Conservation (phyloP, 495 filamentous ascomycete genomes). For the Cudoniella acicularis region DNA sequence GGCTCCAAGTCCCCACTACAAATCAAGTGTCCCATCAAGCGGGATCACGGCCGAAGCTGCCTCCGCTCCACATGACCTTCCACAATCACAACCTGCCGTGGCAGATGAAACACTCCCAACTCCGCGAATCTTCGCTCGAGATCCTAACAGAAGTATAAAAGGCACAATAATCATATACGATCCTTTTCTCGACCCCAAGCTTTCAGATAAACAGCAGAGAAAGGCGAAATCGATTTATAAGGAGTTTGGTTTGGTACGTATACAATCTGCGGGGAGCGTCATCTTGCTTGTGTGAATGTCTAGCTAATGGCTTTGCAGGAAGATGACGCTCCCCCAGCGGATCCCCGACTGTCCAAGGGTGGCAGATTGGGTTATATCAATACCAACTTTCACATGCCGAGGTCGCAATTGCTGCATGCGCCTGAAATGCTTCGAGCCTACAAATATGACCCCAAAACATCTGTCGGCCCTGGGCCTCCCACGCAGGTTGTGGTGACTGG, state of each 20-base stretch:
- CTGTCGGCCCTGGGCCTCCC: conserved; percentile 83
- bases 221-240: conserved; percentile 65
- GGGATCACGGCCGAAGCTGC: conserved; percentile 1
- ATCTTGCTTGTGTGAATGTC: conserved; percentile 48
- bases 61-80: conserved; percentile 10
- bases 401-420: conserved; percentile 64
- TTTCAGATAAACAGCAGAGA: conserved; percentile 58
- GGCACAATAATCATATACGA: conserved; percentile 72
- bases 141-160: conserved; percentile 56
- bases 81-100: conserved; percentile 41
- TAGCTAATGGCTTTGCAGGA: conserved; percentile 46
- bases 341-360: conserved; percentile 70
- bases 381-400: conserved; percentile 66
- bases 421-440: conserved; percentile 78
- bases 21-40: conserved; percentile 16
- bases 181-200: conserved; percentile 62
- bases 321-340: conserved; percentile 63
- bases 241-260: conserved; percentile 65
- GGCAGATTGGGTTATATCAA: conserved; percentile 54
- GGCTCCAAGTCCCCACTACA: conserved; percentile 47
- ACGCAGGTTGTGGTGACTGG: conserved; percentile 87
- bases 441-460: conserved; percentile 71
- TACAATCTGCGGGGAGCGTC: conserved; percentile 51
- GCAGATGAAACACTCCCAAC: conserved; percentile 42
- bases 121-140: conserved; percentile 56